Evolutionary conservation across 768 basidiomycete species (phyloP).

Genomic region (Flagelloscypha sp.): DNA sequence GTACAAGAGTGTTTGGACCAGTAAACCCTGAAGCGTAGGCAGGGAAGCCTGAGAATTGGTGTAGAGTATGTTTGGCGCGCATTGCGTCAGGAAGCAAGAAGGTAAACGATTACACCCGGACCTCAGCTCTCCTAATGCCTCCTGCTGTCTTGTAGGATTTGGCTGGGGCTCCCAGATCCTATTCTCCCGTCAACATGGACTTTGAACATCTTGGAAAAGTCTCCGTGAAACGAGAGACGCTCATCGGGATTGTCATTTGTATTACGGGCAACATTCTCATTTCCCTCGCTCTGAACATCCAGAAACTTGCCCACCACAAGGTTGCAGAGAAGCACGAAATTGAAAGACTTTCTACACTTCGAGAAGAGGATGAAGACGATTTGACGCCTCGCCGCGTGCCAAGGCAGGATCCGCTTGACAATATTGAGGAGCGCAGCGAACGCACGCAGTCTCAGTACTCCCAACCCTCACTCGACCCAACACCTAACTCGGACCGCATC

Average conservation of each 20-base stretch:
- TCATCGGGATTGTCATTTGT: conserved; percentile 77
- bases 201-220: too few relatives aligned
- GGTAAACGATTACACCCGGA: too few relatives aligned
- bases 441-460: not conserved
- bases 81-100: too few relatives aligned
- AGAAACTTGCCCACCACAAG: conserved; percentile 83
- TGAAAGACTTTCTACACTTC: not conserved
- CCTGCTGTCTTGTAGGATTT: too few relatives aligned
- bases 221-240: conserved; percentile 26
- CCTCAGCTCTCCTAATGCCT: too few relatives aligned
- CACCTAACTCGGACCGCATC: not conserved
- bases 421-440: conserved; percentile 7
- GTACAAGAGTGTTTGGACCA: conserved; percentile 57
- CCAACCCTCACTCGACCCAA: too few relatives aligned
- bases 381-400: not conserved
- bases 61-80: conserved; percentile 72
- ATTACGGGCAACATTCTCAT: conserved; percentile 83
- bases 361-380: conserved; percentile 3
- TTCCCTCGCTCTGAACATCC: conserved; percentile 83
- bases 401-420: too few relatives aligned
- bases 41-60: conserved; percentile 76
- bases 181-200: too few relatives aligned
- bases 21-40: conserved; percentile 83
- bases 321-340: conserved; percentile 27
- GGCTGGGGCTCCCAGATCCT: too few relatives aligned